Base-by-base conservation (phyloP, 2,329 filamentous ascomycete species). In the Emergomyces orientalis region DNA sequence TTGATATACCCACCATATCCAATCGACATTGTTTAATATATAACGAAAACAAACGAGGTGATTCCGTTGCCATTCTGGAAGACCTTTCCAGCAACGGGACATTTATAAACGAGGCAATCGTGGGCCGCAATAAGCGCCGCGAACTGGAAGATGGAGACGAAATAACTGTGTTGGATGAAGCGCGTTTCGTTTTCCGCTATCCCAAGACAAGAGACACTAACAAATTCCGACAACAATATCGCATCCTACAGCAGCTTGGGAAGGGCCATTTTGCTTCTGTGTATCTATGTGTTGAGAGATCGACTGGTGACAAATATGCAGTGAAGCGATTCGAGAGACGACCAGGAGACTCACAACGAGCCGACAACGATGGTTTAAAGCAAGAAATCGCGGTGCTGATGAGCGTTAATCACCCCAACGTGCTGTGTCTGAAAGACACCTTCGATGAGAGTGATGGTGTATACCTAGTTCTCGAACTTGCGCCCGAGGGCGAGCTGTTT, bases 331-430 rank as follows among this genome's bases (percentile, higher is more conserved):
- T 99, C 72, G 91, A 91, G 69, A 94, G 91, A 77, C 86, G 89
- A 5, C 82, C 87, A 2, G 89, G 89, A n/a, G 83, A 87, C 64
- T 91, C 92, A 49, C 91, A 97, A 67, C 86, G 85, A 66, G 88
- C 90, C 22, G 93, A 92, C 75, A 86, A 88, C 6, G 91, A 96
- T 64, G 88, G 90, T 2, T 77, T 97, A 55, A 91, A 97, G 73
- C 92, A 97, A 74, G 95, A 99, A 74, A 96, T 99, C 72, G 93
- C 90, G 27, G 90, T 99, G 19, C 79, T 99, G 65, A 97, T 96
- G 91, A 86, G 91, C n/a, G 91, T 99, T 65, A 96, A 89, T 72
- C 94, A 99, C 74, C 90, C 91, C 3, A 94, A 95, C 68, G 84
- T 99, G 61, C 81, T 99, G 17, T 97, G 92, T 73, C 80, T 99